Conservation (phyloP, 306 rosid genomes). For the Cicer judaicum region DNA sequence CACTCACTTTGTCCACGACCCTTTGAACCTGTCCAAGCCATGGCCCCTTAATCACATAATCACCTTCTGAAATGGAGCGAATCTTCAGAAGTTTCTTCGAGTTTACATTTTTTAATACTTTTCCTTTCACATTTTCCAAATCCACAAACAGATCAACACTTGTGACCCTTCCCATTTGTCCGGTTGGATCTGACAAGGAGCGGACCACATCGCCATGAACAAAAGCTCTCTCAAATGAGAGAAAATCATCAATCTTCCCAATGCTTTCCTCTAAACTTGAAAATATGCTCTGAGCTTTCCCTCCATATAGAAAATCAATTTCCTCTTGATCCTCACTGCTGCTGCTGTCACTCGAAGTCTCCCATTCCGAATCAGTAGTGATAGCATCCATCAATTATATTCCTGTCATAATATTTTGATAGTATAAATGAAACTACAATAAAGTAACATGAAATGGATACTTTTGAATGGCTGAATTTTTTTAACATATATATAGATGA, state of each 20-base stretch:
- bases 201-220: slow-evolving; percentile 83
- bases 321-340: slow-evolving; percentile 85
- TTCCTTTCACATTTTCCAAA: slow-evolving; percentile 74
- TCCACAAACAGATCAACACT: slow-evolving; percentile 71
- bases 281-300: slow-evolving; percentile 82
- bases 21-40: slow-evolving; percentile 87
- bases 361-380: slow-evolving; percentile 85
- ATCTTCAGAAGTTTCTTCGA: slow-evolving; percentile 66
- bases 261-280: slow-evolving; percentile 89
- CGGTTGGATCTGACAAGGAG: slow-evolving; percentile 66
- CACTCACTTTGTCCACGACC: slow-evolving; percentile 71
- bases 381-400: slow-evolving; percentile 65
- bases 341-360: slow-evolving; percentile 78
- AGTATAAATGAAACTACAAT: slow-evolving; percentile 30
- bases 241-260: slow-evolving; percentile 87
- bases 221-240: slow-evolving; percentile 85
- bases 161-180: slow-evolving; percentile 86
- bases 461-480: slow-evolving; percentile 3
- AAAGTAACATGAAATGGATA: neutral
- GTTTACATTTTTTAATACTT: slow-evolving; percentile 60
- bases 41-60: slow-evolving; percentile 72
- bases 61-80: slow-evolving; percentile 75
- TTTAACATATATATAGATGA: slow-evolving; percentile 38
- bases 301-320: slow-evolving; percentile 64
- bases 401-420: slow-evolving; percentile 53